phyloP scores from a whole-genome alignment of 2,329 filamentous ascomycete genomes.

The Trichoderma sp. region DNA sequence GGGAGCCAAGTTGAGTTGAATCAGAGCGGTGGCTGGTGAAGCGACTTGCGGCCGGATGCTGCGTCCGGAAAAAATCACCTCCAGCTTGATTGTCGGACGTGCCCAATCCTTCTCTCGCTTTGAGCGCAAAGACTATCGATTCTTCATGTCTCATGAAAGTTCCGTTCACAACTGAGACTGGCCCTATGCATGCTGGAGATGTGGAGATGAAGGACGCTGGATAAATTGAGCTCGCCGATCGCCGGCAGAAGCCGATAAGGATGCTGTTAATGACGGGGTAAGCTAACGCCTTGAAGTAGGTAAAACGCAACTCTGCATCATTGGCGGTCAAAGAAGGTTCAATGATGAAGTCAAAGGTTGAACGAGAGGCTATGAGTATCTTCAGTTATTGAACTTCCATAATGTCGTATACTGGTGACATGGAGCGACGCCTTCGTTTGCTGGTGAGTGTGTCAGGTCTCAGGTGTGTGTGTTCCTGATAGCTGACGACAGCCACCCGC shows the following conservation, averaged over 20 bases:
- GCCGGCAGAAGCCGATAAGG: slow-evolving; percentile 14
- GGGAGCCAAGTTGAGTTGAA: neutral
- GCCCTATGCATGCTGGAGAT: neutral
- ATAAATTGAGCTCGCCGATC: slow-evolving; percentile 12
- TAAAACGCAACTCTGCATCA: neutral
- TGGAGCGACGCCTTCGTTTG: too few species aligned
- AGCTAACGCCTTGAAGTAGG: slow-evolving; percentile 24
- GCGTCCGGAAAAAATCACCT: neutral
- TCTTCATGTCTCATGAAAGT: neutral
- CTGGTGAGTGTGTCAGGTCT: too few species aligned
- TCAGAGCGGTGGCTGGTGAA: neutral
- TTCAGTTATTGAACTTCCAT: too few species aligned
- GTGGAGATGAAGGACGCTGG: slow-evolving; percentile 13
- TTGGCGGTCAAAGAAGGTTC: neutral
- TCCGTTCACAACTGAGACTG: neutral
- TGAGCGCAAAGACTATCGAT: too few species aligned
- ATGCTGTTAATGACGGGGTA: slow-evolving; percentile 5
- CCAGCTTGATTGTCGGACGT: neutral
- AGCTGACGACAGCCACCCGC: neutral
- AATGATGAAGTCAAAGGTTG: too few species aligned
- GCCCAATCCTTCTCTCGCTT: neutral
- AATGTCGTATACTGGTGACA: too few species aligned
- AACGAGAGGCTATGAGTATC: too few species aligned
- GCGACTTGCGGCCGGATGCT: neutral
- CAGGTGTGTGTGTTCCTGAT: too few species aligned